A percentile compares a stretch with the other conserved stretches of the same genome.
phyloP scores from a whole-genome alignment of 2,329 filamentous ascomycete species.

The Alternaria sp. region DNA sequence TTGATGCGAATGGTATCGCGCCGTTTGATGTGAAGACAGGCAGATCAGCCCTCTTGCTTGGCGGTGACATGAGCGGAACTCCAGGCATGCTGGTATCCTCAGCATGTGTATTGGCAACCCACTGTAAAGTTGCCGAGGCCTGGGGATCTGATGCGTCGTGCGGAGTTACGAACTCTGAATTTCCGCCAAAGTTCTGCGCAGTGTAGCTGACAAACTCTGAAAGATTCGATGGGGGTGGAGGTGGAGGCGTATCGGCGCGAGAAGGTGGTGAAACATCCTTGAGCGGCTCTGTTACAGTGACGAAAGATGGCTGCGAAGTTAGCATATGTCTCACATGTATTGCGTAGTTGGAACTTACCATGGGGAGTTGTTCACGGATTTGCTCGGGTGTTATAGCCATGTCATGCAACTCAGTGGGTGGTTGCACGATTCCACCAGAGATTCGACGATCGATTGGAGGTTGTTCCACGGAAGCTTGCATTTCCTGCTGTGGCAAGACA shows the following conservation, averaged over 20 bases:
- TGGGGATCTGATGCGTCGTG: conserved; percentile 16
- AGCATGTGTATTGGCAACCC: conserved; percentile 39
- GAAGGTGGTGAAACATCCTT: conserved; percentile 34
- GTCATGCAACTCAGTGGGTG: conserved; percentile 38
- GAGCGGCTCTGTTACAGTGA: conserved; percentile 28
- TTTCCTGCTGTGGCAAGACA: conserved; percentile 11
- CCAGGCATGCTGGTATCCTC: conserved; percentile 7
- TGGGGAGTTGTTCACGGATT: conserved; percentile 44
- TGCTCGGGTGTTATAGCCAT: conserved; percentile 45
- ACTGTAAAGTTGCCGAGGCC: conserved; percentile 32
- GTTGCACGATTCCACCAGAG: conserved; percentile 28
- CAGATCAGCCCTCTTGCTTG: conserved; percentile 51
- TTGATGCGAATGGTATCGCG: conserved; percentile 45
- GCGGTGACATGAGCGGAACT: conserved; percentile 32
- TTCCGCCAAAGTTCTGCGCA: conserved; percentile 23
- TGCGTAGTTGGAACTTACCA: not conserved
- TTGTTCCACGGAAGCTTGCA: not conserved
- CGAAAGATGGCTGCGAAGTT: conserved; percentile 29
- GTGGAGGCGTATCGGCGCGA: conserved; percentile 47
- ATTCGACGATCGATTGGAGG: conserved; percentile 20
- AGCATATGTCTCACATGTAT: not conserved
- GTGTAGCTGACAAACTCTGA: conserved; percentile 45
- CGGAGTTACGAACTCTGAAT: not conserved
- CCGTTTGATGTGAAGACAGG: conserved; percentile 57
- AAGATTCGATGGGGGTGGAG: conserved; percentile 42